These are phyloP conservation scores for Ustilago tritici DNA, from an alignment of 1,284 basidiomycete species.

Conservation along the genomic window DNA sequence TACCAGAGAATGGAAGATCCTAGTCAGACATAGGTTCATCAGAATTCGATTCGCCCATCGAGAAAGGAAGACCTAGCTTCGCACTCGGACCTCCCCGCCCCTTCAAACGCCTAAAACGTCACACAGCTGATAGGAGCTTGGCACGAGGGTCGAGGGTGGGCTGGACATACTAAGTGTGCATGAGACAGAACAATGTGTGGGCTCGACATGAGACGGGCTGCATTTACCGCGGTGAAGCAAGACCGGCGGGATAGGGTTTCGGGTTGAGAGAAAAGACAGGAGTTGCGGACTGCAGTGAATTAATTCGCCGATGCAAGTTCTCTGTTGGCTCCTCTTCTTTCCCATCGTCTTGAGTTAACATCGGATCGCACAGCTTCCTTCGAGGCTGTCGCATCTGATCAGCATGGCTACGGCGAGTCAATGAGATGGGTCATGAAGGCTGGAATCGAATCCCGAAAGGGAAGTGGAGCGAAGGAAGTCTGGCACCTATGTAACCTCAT, in stretches of 20 bases:
- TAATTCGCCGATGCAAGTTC: not conserved
- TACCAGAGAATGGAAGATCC: not conserved
- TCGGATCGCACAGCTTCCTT: not conserved
- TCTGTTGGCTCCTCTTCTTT: not conserved
- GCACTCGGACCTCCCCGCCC: not conserved
- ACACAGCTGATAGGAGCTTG: not conserved
- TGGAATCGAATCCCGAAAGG: not conserved
- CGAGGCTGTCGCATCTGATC: too few species aligned
- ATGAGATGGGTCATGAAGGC: not conserved
- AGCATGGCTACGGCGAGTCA: not conserved
- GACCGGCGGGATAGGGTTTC: not conserved
- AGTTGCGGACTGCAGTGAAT: not conserved
- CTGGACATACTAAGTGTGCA: not conserved
- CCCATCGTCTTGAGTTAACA: not conserved
- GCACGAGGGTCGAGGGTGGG: constrained; percentile 1
- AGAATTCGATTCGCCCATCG: not conserved
- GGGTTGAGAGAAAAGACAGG: not conserved
- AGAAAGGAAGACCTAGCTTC: not conserved
- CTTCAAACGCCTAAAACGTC: not conserved
- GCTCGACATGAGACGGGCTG: not conserved
- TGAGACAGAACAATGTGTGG: not conserved
- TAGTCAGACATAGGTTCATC: not conserved
- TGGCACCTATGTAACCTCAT: not conserved
- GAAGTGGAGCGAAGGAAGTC: not conserved
- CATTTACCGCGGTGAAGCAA: not conserved